Conservation (phyloP, 192 early-diverging fungal species). For the Kickxella alabastrina region DNA sequence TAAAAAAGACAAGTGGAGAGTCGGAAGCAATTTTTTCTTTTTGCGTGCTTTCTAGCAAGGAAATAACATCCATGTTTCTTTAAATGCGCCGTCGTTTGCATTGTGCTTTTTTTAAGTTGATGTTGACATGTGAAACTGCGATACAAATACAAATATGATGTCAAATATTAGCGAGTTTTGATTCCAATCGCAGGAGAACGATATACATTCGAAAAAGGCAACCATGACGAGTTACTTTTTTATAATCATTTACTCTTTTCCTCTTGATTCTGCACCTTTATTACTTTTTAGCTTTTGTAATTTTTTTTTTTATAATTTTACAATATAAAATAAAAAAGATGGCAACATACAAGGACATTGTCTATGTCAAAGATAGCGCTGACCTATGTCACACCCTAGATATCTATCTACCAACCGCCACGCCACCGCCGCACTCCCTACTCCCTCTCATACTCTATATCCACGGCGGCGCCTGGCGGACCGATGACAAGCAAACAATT, state of each 20-base stretch:
- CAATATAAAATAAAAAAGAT: constrained; percentile 3
- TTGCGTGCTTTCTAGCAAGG: no score
- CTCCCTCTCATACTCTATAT: constrained; percentile 65
- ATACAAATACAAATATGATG: no score
- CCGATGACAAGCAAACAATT: constrained; percentile 66
- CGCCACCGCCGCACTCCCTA: not conserved
- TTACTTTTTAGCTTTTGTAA: not conserved
- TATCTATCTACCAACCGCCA: constrained; percentile 53
- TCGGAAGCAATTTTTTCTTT: no score
- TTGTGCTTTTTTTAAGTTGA: no score
- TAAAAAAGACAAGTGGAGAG: no score
- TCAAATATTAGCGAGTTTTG: no score
- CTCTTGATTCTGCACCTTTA: not conserved
- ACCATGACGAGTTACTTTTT: no score
- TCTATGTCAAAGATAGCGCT: constrained; percentile 24
- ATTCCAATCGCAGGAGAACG: no score
- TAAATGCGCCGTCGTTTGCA: no score
- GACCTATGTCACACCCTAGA: constrained; percentile 55
- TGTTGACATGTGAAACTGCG: no score
- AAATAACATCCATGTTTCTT: no score
- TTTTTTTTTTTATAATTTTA: constrained; percentile 15
- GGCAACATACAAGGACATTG: constrained; percentile 21
- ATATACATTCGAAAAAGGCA: no score
- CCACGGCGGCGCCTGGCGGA: constrained; percentile 86
- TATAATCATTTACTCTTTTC: constrained; percentile 35